Base-by-base conservation (phyloP, 1,284 basidiomycete species). In the Cutaneotrichosporon cavernicola region DNA sequence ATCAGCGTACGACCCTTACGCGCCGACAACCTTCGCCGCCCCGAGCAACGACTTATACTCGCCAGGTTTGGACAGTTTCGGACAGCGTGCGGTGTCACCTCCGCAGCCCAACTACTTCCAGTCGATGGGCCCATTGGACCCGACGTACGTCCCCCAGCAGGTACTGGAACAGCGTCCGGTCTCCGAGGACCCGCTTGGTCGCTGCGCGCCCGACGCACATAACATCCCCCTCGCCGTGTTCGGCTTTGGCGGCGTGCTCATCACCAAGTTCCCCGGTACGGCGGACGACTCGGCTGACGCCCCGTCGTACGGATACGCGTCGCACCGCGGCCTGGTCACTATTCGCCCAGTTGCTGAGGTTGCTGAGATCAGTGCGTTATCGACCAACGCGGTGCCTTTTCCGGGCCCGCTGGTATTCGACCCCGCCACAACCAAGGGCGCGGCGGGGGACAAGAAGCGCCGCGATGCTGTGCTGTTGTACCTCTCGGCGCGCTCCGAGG, bases 401-500 rank as follows among this genome's bases (percentile, higher is more conserved):
- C 92, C 94, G 55, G 94, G 94, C 0, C 94, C 94, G 2, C 78
- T 97, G 65, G 87, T 92, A 69, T 85, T 86, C 51, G 92, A 95
- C 76, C 86, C 89, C 13, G 82, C 86, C 5, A 85, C 87, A 0
- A 84, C 87, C 16, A 81, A 81, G 47, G 84, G 88, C 2, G 84
- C 86, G 3, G 82, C 85, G 1, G 88, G 79, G 2, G 80, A 80
- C 26, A 97, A 95, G 83, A 87, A 87, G 61, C 96, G 94, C 83
- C 91, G 92, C 72, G 84, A 88, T n/a, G 85, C 83, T 26, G 86
- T 96, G 0, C 72, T 88, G 49, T 86, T 87, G 64, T 97, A 95
- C 77, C 83, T 97, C 18, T 84, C 86, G 13, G 87, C 87, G 56
- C 85, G 91, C 58, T 85, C 85, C 1, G 86, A 86, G 58, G 94